Evolutionary conservation across 2,329 filamentous ascomycete species (phyloP).

Genomic region (Scytalidium sp.): DNA sequence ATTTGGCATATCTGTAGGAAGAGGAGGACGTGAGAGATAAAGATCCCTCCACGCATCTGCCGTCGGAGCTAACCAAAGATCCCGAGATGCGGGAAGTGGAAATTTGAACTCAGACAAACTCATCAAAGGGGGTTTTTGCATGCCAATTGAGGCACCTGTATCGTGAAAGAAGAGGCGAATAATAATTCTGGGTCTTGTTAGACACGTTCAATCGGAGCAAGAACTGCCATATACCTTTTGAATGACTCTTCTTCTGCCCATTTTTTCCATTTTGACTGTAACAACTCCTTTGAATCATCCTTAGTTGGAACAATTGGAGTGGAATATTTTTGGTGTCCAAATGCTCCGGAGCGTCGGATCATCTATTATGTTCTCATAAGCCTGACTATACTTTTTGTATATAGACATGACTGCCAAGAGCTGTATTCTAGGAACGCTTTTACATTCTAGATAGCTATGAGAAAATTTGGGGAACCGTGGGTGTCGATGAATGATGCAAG

Average conservation of each 20-base stretch:
- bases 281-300: neutral
- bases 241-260: conserved; percentile 4
- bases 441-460: neutral
- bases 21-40: neutral
- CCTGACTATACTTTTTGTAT: no score
- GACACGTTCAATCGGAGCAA: neutral
- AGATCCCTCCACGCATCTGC: conserved; percentile 1
- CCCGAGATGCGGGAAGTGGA: neutral
- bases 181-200: neutral
- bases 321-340: conserved; percentile 9
- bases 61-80: neutral
- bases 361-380: conserved; percentile 35
- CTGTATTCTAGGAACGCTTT: neutral
- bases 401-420: neutral
- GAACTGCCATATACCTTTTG: neutral
- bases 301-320: neutral
- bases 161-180: conserved; percentile 4
- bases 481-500: no score
- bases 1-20: neutral
- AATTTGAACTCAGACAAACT: conserved; percentile 1
- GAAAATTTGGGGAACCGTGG: no score
- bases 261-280: conserved; percentile 6
- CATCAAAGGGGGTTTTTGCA: conserved; percentile 2
- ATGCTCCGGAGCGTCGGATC: conserved; percentile 2
- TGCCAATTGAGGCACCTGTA: conserved; percentile 1